phyloP scores from a whole-genome alignment of 805 yeast genomes.

The Ogataea naganishii region DNA sequence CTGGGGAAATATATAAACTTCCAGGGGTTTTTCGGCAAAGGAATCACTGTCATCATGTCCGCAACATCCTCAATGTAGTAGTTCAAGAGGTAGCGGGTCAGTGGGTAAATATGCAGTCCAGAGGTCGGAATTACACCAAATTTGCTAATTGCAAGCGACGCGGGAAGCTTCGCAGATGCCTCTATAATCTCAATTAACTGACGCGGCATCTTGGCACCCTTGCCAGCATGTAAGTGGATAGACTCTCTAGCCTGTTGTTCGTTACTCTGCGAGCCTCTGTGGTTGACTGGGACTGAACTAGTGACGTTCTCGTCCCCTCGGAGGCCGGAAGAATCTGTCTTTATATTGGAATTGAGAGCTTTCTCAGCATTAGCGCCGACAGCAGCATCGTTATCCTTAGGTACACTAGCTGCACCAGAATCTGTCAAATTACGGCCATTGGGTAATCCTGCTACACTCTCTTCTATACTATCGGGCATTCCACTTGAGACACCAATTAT shows the following conservation, averaged over 20 bases:
- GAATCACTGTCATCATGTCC: slow-evolving; percentile 59
- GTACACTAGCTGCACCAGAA: too few relatives aligned
- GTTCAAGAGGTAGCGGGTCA: slow-evolving; percentile 62
- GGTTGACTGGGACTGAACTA: too few relatives aligned
- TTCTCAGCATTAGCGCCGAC: too few relatives aligned
- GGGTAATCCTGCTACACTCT: too few relatives aligned
- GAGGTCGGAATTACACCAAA: slow-evolving; percentile 43
- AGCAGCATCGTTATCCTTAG: too few relatives aligned
- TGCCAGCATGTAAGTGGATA: slow-evolving; percentile 23
- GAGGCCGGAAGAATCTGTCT: too few relatives aligned
- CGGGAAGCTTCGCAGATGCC: slow-evolving; percentile 27
- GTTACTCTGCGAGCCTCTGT: too few relatives aligned
- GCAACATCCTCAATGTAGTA: slow-evolving; percentile 73
- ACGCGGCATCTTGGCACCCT: slow-evolving; percentile 38
- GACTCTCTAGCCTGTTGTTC: too few relatives aligned
- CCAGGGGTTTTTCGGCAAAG: slow-evolving; percentile 77
- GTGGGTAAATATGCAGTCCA: slow-evolving; percentile 57
- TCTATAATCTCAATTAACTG: slow-evolving; percentile 42
- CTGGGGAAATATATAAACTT: slow-evolving; percentile 78
- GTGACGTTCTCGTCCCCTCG: too few relatives aligned
- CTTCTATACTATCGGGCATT: too few relatives aligned
- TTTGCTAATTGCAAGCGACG: slow-evolving; percentile 31
- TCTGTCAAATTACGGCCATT: too few relatives aligned
- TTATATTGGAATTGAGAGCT: too few relatives aligned
- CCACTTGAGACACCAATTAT: slow-evolving; percentile 30